phyloP scores from a whole-genome alignment of 768 basidiomycete species.

The Calvatia gigantea region DNA sequence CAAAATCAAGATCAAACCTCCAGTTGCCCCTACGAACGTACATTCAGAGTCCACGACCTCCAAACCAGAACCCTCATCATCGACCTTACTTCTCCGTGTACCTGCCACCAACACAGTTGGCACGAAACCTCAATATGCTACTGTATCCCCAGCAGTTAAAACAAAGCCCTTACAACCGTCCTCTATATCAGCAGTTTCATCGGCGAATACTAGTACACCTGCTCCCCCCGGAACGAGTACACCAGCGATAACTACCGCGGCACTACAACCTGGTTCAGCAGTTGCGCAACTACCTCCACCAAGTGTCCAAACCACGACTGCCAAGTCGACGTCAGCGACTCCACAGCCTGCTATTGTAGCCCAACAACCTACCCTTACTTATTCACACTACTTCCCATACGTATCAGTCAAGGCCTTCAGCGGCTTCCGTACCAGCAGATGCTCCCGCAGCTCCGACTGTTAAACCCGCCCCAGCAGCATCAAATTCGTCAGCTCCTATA shows the following conservation, averaged over 20 bases:
- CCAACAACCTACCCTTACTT: slow-evolving; percentile 26
- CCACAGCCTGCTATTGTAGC: slow-evolving; percentile 30
- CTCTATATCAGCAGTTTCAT: slow-evolving; percentile 14
- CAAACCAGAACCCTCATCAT: slow-evolving; percentile 8
- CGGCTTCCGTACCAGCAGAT: slow-evolving; percentile 20
- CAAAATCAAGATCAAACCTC: slow-evolving; percentile 74
- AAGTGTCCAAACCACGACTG: slow-evolving; percentile 18
- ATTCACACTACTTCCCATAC: slow-evolving; percentile 53
- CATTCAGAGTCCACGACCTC: background rate
- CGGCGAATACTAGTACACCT: slow-evolving; percentile 16
- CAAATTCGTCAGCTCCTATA: slow-evolving; percentile 36
- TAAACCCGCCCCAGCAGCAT: slow-evolving; percentile 26
- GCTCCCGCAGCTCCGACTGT: slow-evolving; percentile 18
- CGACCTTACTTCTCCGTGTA: slow-evolving; percentile 14
- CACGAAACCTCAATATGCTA: background rate
- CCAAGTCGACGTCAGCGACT: slow-evolving; percentile 19
- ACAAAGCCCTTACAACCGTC: background rate
- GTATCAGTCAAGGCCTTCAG: slow-evolving; percentile 37
- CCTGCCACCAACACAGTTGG: slow-evolving; percentile 6
- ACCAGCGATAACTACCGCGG: background rate
- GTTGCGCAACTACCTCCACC: slow-evolving; percentile 20
- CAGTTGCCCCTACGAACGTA: slow-evolving; percentile 28
- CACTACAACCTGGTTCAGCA: slow-evolving; percentile 21
- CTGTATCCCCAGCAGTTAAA: background rate
- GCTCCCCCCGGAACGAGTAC: background rate